These are phyloP conservation scores for Osmanthus fragrans DNA, from an alignment of 257 asterid species.

Conservation along the genomic window DNA sequence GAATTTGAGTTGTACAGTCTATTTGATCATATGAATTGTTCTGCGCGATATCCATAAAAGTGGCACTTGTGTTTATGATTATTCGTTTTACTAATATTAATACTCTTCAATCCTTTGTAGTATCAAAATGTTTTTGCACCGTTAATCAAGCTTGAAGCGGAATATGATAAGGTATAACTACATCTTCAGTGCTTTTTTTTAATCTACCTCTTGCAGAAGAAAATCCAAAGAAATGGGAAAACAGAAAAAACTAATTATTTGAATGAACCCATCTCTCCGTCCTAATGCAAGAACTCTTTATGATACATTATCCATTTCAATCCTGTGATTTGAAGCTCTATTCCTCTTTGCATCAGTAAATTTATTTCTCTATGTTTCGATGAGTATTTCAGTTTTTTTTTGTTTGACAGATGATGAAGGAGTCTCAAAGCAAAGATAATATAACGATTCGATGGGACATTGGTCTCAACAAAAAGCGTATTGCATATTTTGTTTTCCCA, in stretches of 20 bases:
- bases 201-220: not conserved
- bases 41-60: not conserved
- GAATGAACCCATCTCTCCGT: not conserved
- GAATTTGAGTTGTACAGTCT: not conserved
- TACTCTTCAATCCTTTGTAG: constrained; percentile 46
- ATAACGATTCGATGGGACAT: constrained; percentile 92
- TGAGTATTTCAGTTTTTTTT: constrained; percentile 13
- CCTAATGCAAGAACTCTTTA: not conserved
- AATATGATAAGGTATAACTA: constrained; percentile 83
- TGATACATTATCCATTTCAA: not conserved
- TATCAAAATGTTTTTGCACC: constrained; percentile 99
- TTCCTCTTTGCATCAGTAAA: not conserved
- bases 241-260: not conserved
- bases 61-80: not conserved
- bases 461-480: constrained; percentile 95
- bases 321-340: not conserved
- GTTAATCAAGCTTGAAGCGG: constrained; percentile 98
- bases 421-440: constrained; percentile 97
- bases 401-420: constrained; percentile 91
- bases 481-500: constrained; percentile 92
- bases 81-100: constrained; percentile 17
- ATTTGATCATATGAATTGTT: constrained; percentile 10
- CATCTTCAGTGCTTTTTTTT: not conserved
- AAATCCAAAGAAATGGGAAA: not conserved
- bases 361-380: not conserved